Evolutionary conservation across 2,329 filamentous ascomycete species (phyloP).

Genomic region (Metarhizium album): DNA sequence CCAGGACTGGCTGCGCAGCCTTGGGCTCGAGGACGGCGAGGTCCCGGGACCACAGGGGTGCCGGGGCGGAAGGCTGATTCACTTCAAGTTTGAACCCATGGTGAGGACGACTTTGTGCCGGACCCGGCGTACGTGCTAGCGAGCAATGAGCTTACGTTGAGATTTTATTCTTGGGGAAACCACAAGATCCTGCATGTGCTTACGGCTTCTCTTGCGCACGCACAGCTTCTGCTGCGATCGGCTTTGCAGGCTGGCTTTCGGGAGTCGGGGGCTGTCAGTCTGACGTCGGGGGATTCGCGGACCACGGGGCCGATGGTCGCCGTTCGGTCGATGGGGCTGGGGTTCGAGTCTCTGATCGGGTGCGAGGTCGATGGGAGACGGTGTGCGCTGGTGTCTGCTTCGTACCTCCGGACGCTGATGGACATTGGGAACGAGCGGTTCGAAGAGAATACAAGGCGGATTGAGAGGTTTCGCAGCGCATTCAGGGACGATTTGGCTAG

Average conservation of each 20-base stretch:
- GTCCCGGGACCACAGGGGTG: conserved; percentile 15
- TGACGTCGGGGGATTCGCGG: conserved; percentile 30
- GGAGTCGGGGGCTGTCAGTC: conserved; percentile 74
- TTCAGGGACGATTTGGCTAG: conserved; percentile 25
- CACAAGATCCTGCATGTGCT: conserved; percentile 78
- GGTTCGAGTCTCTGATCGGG: conserved; percentile 73
- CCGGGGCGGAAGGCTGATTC: conserved; percentile 58
- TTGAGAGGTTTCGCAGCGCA: conserved; percentile 49
- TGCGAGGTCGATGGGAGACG: conserved; percentile 28
- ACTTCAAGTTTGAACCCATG: conserved; percentile 94
- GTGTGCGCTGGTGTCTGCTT: conserved; percentile 46
- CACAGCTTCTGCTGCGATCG: conserved; percentile 64
- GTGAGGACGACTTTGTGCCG: too few species aligned
- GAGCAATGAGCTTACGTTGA: background rate
- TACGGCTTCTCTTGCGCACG: conserved; percentile 62
- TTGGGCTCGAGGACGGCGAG: conserved; percentile 14
- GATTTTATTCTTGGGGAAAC: too few species aligned
- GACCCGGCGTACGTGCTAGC: too few species aligned
- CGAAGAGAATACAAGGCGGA: conserved; percentile 55
- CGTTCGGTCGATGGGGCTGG: conserved; percentile 71
- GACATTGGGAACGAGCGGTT: conserved; percentile 67
- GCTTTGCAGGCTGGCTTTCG: conserved; percentile 77
- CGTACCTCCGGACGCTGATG: conserved; percentile 58
- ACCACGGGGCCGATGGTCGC: conserved; percentile 61
- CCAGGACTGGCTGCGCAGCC: conserved; percentile 20